These are phyloP conservation scores for Pythium pectinolyticum DNA, from an alignment of 352 stramenopile genomes.

Conservation along the genomic window DNA sequence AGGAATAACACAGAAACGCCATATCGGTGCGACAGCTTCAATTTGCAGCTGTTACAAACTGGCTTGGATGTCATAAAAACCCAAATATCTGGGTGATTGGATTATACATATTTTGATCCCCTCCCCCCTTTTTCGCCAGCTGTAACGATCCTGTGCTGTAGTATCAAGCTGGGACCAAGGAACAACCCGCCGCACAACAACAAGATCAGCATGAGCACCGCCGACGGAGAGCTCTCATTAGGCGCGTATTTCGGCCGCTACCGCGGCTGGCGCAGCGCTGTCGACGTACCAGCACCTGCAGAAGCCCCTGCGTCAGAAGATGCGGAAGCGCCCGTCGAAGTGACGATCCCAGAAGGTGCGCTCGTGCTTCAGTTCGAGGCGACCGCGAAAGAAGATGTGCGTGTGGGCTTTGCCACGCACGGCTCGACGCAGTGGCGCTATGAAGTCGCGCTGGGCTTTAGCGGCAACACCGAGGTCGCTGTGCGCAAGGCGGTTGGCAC, in stretches of 20 bases:
- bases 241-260: slow-evolving; percentile 60
- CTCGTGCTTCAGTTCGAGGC: slow-evolving; percentile 75
- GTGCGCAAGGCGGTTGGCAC: slow-evolving; percentile 52
- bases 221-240: slow-evolving; percentile 39
- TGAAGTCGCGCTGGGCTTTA: slow-evolving; percentile 65
- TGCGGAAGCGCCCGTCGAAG: neutral
- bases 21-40: slow-evolving; percentile 5
- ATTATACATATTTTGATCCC: slow-evolving; percentile 1
- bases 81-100: slow-evolving; percentile 1
- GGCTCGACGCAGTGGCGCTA: slow-evolving; percentile 49
- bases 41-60: slow-evolving; percentile 1
- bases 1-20: slow-evolving; percentile 8
- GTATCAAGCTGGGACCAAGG: neutral
- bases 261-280: slow-evolving; percentile 39
- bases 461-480: slow-evolving; percentile 74
- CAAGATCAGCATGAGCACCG: neutral
- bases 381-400: slow-evolving; percentile 59
- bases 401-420: slow-evolving; percentile 54
- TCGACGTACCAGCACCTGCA: neutral
- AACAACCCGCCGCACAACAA: neutral
- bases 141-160: neutral
- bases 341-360: slow-evolving; percentile 26
- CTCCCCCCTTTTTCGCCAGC: neutral
- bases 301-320: slow-evolving; percentile 14
- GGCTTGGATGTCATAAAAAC: neutral